Evolutionary conservation across 139 green algal species (phyloP).

Genomic region (Coelastrella sp.): DNA sequence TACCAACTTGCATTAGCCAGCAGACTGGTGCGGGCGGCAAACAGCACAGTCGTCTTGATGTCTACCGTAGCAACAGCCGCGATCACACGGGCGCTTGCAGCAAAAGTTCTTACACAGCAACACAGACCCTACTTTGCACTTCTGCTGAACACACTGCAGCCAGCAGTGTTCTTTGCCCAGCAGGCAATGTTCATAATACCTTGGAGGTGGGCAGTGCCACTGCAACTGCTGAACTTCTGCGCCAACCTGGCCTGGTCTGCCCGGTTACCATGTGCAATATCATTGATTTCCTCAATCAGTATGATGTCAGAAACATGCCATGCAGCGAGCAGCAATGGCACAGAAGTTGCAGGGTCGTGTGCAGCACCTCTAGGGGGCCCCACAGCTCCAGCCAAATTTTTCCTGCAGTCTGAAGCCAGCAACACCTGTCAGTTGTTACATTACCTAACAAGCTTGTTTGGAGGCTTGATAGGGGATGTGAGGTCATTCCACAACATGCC

Average conservation of each 20-base stretch:
- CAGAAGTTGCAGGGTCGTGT: background rate
- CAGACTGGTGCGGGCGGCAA: background rate
- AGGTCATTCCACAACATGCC: background rate
- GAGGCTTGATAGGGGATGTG: background rate
- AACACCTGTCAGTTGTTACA: background rate
- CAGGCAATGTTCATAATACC: background rate
- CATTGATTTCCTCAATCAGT: too few species aligned
- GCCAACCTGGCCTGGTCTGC: background rate
- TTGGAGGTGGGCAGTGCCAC: background rate
- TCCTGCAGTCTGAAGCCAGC: background rate
- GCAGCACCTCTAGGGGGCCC: background rate
- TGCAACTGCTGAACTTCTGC: background rate
- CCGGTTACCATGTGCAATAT: background rate
- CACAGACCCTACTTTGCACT: background rate
- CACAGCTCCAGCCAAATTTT: background rate
- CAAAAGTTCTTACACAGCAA: background rate
- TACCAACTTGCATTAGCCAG: background rate
- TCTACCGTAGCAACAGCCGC: background rate
- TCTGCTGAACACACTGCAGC: background rate
- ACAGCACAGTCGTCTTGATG: background rate
- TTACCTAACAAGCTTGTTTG: background rate
- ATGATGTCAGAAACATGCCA: too few species aligned
- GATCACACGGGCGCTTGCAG: background rate
- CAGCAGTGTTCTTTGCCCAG: background rate
- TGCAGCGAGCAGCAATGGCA: background rate